Percentiles rank a stretch among this genome's conserved stretches.
phyloP scores from a whole-genome alignment of 495 filamentous ascomycete genomes.

The Xylaria bambusicola region DNA sequence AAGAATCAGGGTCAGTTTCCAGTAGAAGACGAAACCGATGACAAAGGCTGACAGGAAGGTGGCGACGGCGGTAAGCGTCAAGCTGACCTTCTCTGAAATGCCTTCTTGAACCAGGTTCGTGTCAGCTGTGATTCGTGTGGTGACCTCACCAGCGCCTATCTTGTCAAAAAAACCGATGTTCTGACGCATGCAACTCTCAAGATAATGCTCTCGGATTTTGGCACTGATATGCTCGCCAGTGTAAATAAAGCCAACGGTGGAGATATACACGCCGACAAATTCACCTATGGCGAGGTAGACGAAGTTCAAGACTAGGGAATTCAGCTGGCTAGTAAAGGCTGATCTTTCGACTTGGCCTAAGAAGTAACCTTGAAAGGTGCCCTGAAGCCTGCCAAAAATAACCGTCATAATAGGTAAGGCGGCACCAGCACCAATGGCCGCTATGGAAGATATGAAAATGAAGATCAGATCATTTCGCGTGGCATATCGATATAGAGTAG shows the following conservation, averaged over 20 bases:
- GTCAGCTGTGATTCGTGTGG: slow-evolving; percentile 87
- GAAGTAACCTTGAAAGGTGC: slow-evolving; percentile 68
- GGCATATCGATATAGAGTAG: slow-evolving; percentile 77
- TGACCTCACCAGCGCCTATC: slow-evolving; percentile 88
- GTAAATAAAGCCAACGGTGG: slow-evolving; percentile 90
- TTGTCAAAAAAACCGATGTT: slow-evolving; percentile 95
- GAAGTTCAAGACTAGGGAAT: slow-evolving; percentile 77
- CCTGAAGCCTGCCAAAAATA: slow-evolving; percentile 76
- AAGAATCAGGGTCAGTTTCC: slow-evolving; percentile 82
- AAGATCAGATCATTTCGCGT: slow-evolving; percentile 74
- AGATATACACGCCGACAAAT: slow-evolving; percentile 77
- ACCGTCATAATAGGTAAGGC: slow-evolving; percentile 87
- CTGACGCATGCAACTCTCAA: slow-evolving; percentile 80
- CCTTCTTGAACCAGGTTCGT: slow-evolving; percentile 88
- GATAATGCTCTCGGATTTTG: slow-evolving; percentile 83
- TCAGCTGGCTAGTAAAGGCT: slow-evolving; percentile 62
- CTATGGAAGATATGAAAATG: slow-evolving; percentile 63
- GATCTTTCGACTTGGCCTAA: slow-evolving; percentile 44
- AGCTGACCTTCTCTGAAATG: slow-evolving; percentile 80
- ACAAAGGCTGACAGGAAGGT: slow-evolving; percentile 88
- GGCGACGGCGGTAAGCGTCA: slow-evolving; percentile 71
- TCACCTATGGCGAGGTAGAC: slow-evolving; percentile 87
- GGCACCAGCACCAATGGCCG: slow-evolving; percentile 76
- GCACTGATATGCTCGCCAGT: slow-evolving; percentile 85
- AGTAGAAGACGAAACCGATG: slow-evolving; percentile 82